phyloP scores from a whole-genome alignment of 495 filamentous ascomycete genomes.

The Neurospora sp. region DNA sequence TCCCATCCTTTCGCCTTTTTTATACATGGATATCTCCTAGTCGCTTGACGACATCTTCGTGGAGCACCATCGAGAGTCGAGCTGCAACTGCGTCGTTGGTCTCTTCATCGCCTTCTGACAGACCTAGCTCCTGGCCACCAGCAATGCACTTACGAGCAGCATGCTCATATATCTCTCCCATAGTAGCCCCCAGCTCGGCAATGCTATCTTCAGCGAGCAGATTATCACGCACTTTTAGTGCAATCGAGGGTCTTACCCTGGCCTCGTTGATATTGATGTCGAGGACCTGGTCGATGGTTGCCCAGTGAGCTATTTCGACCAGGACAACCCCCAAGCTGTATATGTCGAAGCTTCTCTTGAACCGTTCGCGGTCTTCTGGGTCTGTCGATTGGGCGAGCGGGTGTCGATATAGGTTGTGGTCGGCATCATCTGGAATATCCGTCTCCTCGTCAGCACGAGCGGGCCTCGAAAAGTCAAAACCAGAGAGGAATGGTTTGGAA shows the following conservation, averaged over 20 bases:
- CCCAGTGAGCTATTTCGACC: slow-evolving; percentile 44
- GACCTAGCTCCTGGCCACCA: slow-evolving; percentile 18
- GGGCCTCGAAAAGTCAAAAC: slow-evolving; percentile 47
- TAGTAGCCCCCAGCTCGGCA: slow-evolving; percentile 21
- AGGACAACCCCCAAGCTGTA: slow-evolving; percentile 46
- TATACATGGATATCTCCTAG: slow-evolving; percentile 24
- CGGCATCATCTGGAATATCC: slow-evolving; percentile 34
- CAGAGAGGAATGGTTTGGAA: slow-evolving; percentile 34
- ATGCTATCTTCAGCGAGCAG: slow-evolving; percentile 18
- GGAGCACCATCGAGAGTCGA: slow-evolving; percentile 20
- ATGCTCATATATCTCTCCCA: slow-evolving; percentile 24
- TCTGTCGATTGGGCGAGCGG: slow-evolving; percentile 32
- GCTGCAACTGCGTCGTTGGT: slow-evolving; percentile 23
- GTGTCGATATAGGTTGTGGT: slow-evolving; percentile 41
- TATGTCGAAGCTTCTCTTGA: slow-evolving; percentile 44
- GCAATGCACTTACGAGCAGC: slow-evolving; percentile 23
- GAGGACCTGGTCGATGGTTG: slow-evolving; percentile 37
- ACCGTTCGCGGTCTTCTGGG: slow-evolving; percentile 23
- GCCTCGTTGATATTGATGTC: slow-evolving; percentile 23
- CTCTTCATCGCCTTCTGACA: slow-evolving; percentile 24
- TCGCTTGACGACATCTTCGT: slow-evolving; percentile 28
- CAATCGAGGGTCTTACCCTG: slow-evolving; percentile 16
- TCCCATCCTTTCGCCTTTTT: background rate
- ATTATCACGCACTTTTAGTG: slow-evolving; percentile 17
- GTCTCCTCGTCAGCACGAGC: slow-evolving; percentile 40